Base-by-base conservation (phyloP, 331 rosid genomes). In the Cucumis variabilis region DNA sequence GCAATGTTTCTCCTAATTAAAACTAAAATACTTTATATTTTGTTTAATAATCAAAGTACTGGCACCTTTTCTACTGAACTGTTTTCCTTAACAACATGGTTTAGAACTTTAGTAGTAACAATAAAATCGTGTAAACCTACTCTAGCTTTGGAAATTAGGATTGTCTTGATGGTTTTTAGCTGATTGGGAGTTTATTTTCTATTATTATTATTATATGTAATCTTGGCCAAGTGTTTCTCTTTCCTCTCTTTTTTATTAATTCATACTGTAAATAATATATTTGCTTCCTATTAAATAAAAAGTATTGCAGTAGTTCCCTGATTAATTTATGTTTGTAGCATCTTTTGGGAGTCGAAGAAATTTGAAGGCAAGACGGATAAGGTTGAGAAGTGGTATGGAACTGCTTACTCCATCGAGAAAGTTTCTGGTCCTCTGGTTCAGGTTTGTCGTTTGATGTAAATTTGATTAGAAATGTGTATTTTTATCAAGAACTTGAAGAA, bases 331-430 rank as follows among this genome's bases (percentile, higher is more conserved):
- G 87, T 85, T 27, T 86, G 87, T 92, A 97, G 99, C 94, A 93
- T 97, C 88, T 97, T 97, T 89, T 97, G 98, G 98, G 99, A 89
- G 87, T 97, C 99, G 7, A 91, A 94, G 87, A 89, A 84, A 44
- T 95, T 95, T 89, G 98, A 95, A 92, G 98, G 93, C 83, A 85
- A 85, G 50, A 92, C 98, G 37, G 93, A 95, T 87, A 89, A 86
- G 91, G 93, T 90, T 86, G 99, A 97, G 92, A 98, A 95, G 78
- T 97, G 99, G 99, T 97, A 97, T 93, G 95, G 95, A 89, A 97
- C 98, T 88, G 89, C 94, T 51, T 97, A 93, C 92, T 91, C 96
- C 58, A 21, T 92, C 44, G 98, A 95, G 92, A 95, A 86, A 81
- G 89, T 93, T 77, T 89, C 94, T 30, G 55, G 88, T 82, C 89